These are phyloP conservation scores for Candida parachauliodes DNA, from an alignment of 805 yeast genomes.

Conservation along the genomic window DNA sequence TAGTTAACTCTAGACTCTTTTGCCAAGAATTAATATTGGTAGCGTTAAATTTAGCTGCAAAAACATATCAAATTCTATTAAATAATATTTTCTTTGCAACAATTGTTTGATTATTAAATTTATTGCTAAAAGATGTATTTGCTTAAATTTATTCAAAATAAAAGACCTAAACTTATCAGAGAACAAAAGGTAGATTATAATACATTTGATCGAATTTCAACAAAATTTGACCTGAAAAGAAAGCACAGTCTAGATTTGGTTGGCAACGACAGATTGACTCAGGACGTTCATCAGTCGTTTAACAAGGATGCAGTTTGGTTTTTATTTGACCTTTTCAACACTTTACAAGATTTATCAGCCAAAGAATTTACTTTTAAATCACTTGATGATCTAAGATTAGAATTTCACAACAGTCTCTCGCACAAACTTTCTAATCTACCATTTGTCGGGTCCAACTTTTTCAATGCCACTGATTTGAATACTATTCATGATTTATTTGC, in stretches of 20 bases:
- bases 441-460: background rate
- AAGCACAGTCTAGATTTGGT: too few species aligned
- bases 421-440: background rate
- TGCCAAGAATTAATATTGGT: too few species aligned
- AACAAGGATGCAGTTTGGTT: background rate
- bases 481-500: background rate
- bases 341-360: background rate
- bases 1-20: too few species aligned
- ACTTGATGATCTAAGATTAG: slow-evolving; percentile 1
- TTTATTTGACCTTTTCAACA: slow-evolving; percentile 3
- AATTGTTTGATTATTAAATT: too few species aligned
- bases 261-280: background rate
- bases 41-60: slow-evolving; percentile 1
- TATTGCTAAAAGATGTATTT: too few species aligned
- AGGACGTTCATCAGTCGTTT: background rate
- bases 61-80: background rate
- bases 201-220: background rate
- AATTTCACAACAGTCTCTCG: slow-evolving; percentile 4
- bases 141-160: too few species aligned
- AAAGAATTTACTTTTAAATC: background rate
- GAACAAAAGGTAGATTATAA: background rate
- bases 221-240: background rate
- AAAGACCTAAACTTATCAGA: too few species aligned
- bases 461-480: background rate
- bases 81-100: background rate